Base-by-base conservation (phyloP, 2,329 filamentous ascomycete species). In the Stachybotrys chartarum region DNA sequence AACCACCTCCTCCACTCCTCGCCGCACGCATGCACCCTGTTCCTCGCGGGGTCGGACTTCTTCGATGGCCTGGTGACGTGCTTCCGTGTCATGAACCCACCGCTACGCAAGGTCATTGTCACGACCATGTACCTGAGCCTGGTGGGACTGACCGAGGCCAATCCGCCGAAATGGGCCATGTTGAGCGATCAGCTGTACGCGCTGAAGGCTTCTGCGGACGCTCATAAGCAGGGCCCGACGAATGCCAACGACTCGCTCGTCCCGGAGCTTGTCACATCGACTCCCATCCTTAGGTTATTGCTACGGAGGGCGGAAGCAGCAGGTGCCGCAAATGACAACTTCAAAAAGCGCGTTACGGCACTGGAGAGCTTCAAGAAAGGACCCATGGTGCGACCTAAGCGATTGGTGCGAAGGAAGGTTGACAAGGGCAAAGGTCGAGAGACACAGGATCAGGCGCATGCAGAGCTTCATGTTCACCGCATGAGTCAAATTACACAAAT, bases 401-500 rank as follows among this genome's bases (percentile, higher is more conserved):
- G 77, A 10, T 69, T 77, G 3, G 64, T 74, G 61, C 81, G 72
- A 64, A 74, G 79, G 48, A 87, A 81, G 64, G 66, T 82, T 5
- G 80, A 85, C 61, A 91, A 90, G 69, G 86, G 86, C 35, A 91
- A 91, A 66, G 76, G 72, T 3, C 68, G 70, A 12, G 72, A 71
- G 56, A 66, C 69, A 4, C 66, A 64, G 6, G 67, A 70, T 7
- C 73, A 78, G 6, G 59, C 66, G 7, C 64, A 72, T 6, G 70
- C 69, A 3, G 76, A 81, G 48, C 75, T 92, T 39, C 90, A 94
- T 64, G 75, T 93, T 24, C 91, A 96, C 70, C 85, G 80, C 47
- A 87, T 95, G 83, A 92, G 88, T 63, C 83, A 93, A 51, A 84
- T 97, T 53, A 88, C 88, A 0, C 90, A 95, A 68, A 80, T 99